These are phyloP conservation scores for Alternaria consortialis DNA, from an alignment of 2,329 filamentous ascomycete species.

Conservation along the genomic window DNA sequence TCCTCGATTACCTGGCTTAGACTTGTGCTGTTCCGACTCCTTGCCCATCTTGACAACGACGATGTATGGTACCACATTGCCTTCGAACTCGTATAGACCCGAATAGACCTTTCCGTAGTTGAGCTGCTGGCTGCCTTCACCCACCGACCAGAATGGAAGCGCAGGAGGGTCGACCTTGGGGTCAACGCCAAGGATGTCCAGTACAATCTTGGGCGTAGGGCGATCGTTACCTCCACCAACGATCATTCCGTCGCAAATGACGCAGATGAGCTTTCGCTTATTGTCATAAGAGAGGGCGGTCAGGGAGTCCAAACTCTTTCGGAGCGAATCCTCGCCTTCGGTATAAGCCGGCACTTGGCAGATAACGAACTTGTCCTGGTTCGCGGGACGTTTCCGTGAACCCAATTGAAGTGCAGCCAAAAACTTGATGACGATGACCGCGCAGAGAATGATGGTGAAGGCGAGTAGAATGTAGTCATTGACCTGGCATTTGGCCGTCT, in stretches of 20 bases:
- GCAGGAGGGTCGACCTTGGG: conserved; percentile 96
- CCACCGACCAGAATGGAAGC: conserved; percentile 92
- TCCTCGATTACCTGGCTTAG: conserved; percentile 96
- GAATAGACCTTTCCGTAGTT: conserved; percentile 99
- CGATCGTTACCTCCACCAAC: conserved; percentile 95
- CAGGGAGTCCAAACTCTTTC: conserved; percentile 92
- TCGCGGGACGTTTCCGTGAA: conserved; percentile 84
- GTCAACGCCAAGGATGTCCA: conserved; percentile 96
- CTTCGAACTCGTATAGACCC: conserved; percentile 95
- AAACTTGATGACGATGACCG: conserved; percentile 87
- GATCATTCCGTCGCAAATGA: conserved; percentile 97
- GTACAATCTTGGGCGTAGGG: conserved; percentile 95
- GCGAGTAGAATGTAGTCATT: conserved; percentile 91
- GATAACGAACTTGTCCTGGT: conserved; percentile 98
- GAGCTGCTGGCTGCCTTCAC: conserved; percentile 86
- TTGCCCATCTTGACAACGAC: conserved; percentile 98
- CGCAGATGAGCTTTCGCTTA: conserved; percentile 94
- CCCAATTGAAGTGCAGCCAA: conserved; percentile 91
- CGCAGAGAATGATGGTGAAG: conserved; percentile 84
- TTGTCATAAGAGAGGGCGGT: conserved; percentile 97
- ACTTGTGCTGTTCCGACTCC: conserved; percentile 88
- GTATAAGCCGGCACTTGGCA: conserved; percentile 98
- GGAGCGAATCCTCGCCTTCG: conserved; percentile 92
- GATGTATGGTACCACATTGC: conserved; percentile 95
- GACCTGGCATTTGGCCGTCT: conserved; percentile 77